A percentile compares a stretch with the other conserved stretches of the same genome.
Conservation (phyloP, 257 asterid genomes). For the Linaria vulgaris region DNA sequence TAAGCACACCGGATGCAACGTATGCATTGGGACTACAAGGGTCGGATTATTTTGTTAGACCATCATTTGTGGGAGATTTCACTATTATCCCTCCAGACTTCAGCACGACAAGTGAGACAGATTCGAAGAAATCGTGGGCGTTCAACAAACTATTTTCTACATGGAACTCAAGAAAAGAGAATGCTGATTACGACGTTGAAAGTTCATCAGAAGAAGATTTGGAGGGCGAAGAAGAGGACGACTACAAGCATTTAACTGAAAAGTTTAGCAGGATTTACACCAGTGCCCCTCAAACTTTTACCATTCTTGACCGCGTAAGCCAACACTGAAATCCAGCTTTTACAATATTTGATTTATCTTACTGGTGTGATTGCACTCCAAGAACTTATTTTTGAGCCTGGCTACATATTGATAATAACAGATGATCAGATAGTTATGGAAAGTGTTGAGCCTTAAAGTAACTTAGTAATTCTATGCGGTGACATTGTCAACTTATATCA, state of each 20-base stretch:
- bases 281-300: constrained; percentile 56
- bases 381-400: too few species aligned
- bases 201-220: constrained; percentile 20
- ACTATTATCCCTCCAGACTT: constrained; percentile 57
- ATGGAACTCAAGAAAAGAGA: constrained; percentile 26
- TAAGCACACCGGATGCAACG: constrained; percentile 82
- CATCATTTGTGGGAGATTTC: constrained; percentile 47
- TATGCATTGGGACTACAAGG: constrained; percentile 67
- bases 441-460: too few species aligned
- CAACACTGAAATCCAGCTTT: background rate
- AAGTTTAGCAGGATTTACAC: constrained; percentile 66
- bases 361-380: background rate
- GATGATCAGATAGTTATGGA: too few species aligned
- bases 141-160: constrained; percentile 40
- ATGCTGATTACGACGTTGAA: constrained; percentile 9
- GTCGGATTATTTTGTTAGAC: constrained; percentile 57
- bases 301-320: constrained; percentile 73
- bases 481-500: constrained; percentile 6
- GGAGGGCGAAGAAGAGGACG: constrained; percentile 71
- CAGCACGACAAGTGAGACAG: constrained; percentile 19
- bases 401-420: too few species aligned
- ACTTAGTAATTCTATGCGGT: background rate
- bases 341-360: background rate
- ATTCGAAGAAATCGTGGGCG: constrained; percentile 29
- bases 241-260: constrained; percentile 61